Conservation (phyloP, 1,284 basidiomycete species). For the Cutaneotrichosporon arboriforme region DNA sequence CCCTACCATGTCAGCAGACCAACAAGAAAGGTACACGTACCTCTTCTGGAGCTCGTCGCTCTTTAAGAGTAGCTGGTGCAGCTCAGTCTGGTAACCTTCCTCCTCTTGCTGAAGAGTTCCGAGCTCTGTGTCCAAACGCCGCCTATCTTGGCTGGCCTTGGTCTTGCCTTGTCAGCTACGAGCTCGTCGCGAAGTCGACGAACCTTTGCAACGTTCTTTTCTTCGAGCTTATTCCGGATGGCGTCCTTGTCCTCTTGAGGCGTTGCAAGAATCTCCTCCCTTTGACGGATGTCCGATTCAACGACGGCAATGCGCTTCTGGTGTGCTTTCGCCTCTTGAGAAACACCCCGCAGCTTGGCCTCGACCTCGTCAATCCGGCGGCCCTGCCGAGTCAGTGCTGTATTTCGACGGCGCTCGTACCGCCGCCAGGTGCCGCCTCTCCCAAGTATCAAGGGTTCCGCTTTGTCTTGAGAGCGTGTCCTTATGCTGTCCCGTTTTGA, state of each 20-base stretch:
- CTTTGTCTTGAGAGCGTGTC: too few relatives aligned
- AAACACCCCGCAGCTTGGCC: background rate
- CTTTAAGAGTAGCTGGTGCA: too few relatives aligned
- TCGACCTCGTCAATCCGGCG: background rate
- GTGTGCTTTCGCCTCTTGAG: background rate
- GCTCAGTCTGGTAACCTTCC: too few relatives aligned
- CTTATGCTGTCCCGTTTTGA: too few relatives aligned
- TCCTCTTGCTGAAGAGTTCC: too few relatives aligned
- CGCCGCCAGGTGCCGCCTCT: background rate
- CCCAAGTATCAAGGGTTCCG: too few relatives aligned
- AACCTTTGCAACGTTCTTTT: background rate
- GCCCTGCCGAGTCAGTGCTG: background rate
- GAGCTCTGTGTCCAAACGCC: too few relatives aligned
- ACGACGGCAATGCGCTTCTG: background rate
- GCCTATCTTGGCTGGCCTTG: background rate
- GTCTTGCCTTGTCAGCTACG: background rate
- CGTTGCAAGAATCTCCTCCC: background rate
- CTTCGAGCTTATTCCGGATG: background rate
- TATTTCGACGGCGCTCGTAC: background rate
- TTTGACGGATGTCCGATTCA: background rate
- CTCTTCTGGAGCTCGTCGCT: too few relatives aligned
- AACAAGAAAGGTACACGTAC: too few relatives aligned
- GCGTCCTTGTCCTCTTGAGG: background rate
- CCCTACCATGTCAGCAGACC: conserved; percentile 44
- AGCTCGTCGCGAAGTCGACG: background rate